Evolutionary conservation across 2,329 filamentous ascomycete genomes (phyloP), one percentile per base, ranked within the genome.

Genomic region (Macrophomina phaseolina): DNA sequence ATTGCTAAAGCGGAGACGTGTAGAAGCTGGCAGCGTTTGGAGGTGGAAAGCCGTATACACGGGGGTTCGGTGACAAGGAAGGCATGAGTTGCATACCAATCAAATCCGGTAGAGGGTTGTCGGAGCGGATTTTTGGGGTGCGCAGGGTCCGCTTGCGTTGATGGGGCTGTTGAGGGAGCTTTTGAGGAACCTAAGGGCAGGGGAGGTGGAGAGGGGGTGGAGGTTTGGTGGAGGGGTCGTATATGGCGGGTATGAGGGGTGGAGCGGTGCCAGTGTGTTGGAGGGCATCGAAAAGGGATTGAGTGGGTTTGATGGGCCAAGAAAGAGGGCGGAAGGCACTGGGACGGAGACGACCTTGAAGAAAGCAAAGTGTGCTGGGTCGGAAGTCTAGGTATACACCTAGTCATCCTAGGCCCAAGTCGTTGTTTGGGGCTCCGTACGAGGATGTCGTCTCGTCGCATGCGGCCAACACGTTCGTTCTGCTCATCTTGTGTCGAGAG

Each of bases 361-460:
- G 38, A 14, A 2, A 8, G 7, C 6, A 5, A 23, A 34, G 6
- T 28, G 49, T 9, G 49, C 40, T 14, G 16, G 36, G 18, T 30
- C 42, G 56, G 56, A 60, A 40, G 14, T 46, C 7, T 16, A 23
- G 36, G 9, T 16, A 14, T 34, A 60, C 40, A 14, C 67, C 28
- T 70, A 70, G 45, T 78, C 78, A 8, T 79, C 77, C 2, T 80
- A 74, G 78, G 69, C 74, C 6, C 79, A 79, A 79, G 53, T 68
- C 69, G 1, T 64, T 80, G n/a, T 65, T 71, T 42, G 74, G 80
- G 16, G 80, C 80, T 8, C 78, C 78, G 1, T 80, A 80, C 68
- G 74, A 78, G 53, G 78, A 80, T 67, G 67, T 80, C 36, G 77
- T 80, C 56, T 77, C 75, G 6, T 76, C 76, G 2, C 77, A 79